Base-by-base conservation (phyloP, 805 yeast species). In the Candida ficus region DNA sequence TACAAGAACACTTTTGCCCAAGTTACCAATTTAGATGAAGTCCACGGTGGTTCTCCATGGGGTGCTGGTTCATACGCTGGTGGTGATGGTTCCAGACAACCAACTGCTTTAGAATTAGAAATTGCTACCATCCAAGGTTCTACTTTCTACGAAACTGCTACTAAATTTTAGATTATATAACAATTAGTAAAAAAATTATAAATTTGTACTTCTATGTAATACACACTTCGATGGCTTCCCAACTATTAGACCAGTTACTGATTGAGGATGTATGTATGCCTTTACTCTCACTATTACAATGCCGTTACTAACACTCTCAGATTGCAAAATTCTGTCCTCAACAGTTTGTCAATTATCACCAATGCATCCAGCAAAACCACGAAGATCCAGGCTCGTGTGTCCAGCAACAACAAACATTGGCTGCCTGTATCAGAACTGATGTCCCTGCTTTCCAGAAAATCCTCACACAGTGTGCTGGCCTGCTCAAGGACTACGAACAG, bases 21-120 rank as follows among this genome's bases (percentile, higher is more conserved):
- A 50, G 54, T 80, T 48, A 63, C 83, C 32, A 70, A 70, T 62
- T 54, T 80, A 33, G 75, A 71, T 4, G 88, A 83, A 65, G 71
- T 77, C 37, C 95, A 83, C 58, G 95, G 95, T 49, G 85, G 84
- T 41, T 75, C 89, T 18, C 76, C 95, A 34, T 87, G 89, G 88
- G 95, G 95, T 60, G 83, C 95, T 26, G 95, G 95, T 51, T 66
- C 85, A 29, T 68, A 73, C 54, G 89, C 95, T 23, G 85, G 78
- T 37, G 68, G 73, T 38, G 91, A 83, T 57, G 95, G 95, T 37
- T 74, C 84, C 7, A 78, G 95, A 68, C 66, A 68, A 52, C 83
- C 88, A 26, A 53, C 79, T 32, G 71, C 66, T 16, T 65, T 82
- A 43, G 95, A 87, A 63, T 64, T 73, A 58, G 71, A 73, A 52